Percentiles rank a stretch among this genome's conserved stretches.
Evolutionary conservation across 441 rosid species (phyloP).

Genomic region (Aquilaria agallochum): DNA sequence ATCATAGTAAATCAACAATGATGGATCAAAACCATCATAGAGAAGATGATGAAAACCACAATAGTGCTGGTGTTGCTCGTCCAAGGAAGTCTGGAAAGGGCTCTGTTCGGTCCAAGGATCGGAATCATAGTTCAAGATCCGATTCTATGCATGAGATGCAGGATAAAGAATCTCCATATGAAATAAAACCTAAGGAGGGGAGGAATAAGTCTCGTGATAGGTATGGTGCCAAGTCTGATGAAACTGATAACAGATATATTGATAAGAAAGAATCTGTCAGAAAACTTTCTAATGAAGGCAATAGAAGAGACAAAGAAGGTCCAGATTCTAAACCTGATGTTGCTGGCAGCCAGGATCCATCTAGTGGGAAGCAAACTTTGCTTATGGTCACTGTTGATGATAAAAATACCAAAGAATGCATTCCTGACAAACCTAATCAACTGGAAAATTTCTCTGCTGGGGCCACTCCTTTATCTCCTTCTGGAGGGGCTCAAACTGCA

Average conservation of each 20-base stretch:
- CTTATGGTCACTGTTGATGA: constrained; percentile 30
- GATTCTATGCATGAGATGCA: constrained; percentile 37
- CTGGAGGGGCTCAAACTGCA: constrained; percentile 47
- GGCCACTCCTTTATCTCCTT: constrained; percentile 35
- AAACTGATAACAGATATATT: constrained; percentile 37
- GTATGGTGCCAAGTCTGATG: constrained; percentile 27
- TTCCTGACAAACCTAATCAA: constrained; percentile 30
- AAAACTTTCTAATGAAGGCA: constrained; percentile 31
- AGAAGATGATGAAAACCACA: constrained; percentile 41
- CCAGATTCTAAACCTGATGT: constrained; percentile 43
- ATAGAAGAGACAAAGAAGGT: constrained; percentile 40
- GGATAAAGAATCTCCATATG: constrained; percentile 28
- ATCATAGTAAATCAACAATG: constrained; percentile 27
- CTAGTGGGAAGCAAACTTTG: constrained; percentile 42
- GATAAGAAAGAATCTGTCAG: constrained; percentile 42
- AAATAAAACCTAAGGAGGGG: constrained; percentile 36
- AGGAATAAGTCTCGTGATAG: constrained; percentile 40
- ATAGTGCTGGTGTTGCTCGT: constrained; percentile 35
- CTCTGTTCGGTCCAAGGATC: constrained; percentile 63
- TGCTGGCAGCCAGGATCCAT: constrained; percentile 28
- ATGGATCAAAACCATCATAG: constrained; percentile 32
- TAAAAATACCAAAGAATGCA: constrained; percentile 22
- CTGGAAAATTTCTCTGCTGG: constrained; percentile 36
- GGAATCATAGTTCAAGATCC: constrained; percentile 38
- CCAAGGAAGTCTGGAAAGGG: constrained; percentile 61